Base-by-base conservation (phyloP, 371 early-diverging fungal genomes). In the Zopfochytrium polystomum region DNA sequence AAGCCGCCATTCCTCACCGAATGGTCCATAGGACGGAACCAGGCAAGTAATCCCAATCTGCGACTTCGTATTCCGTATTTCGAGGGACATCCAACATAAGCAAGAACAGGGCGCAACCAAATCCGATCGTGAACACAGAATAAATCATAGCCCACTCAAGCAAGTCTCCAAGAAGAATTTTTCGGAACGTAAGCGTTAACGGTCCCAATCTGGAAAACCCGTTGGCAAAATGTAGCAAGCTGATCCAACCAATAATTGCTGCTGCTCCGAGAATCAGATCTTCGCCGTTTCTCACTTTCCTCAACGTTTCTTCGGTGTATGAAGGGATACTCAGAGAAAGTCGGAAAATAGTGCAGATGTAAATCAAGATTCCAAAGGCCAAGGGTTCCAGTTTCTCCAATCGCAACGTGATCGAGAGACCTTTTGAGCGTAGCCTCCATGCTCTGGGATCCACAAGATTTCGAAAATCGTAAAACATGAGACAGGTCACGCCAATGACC, bases 51-150 rank as follows among this genome's bases (percentile, higher is more conserved):
- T 62, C 29, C 62, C 62, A 62, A 26, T 55, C 44, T n/a, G n/a
- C n/a, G n/a, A n/a, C n/a, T n/a, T n/a, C n/a, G n/a, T n/a, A n/a
- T n/a, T n/a, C n/a, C n/a, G n/a, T n/a, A n/a, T n/a, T n/a, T n/a
- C n/a, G n/a, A n/a, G 62, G 60, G 9, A 53, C 53, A 29, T 38
- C 13, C 29, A 55, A 42, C 57, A 63, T 56, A 30, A 56, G 63
- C 47, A 63, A 31, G 34, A 48, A 63, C 18, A 63, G 30, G 13
- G 50, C 57, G 7, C 9, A n/a, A 7, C 50, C 49, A 29, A 56
- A 56, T 7, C 57, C 63, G n/a, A 63, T 33, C 1, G 51, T 56
- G 58, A 63, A 30, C 23, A 25, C 35, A 9, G 42, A 4, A 32
- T 56, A 55, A 25, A 56, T n/a, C 15, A 27, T 15, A 1, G 56